phyloP scores from a whole-genome alignment of 345 rosid genomes.

The Pistacia atlantica region DNA sequence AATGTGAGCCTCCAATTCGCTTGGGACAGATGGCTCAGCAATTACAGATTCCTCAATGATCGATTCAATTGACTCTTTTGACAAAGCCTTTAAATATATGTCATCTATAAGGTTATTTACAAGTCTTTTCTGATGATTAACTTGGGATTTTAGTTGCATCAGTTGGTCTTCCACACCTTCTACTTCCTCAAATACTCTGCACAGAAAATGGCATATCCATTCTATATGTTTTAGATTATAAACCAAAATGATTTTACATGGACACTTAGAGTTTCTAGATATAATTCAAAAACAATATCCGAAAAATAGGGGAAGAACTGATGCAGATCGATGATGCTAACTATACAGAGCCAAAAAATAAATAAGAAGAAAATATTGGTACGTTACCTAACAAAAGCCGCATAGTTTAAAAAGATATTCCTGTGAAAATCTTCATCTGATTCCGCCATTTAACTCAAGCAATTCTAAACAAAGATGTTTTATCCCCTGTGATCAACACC shows the following conservation, averaged over 20 bases:
- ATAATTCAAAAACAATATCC: neutral
- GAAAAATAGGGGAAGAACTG: neutral
- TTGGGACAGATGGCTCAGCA: conserved; percentile 27
- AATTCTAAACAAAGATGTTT: conserved; percentile 58
- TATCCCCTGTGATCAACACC: conserved; percentile 44
- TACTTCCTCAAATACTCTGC: conserved; percentile 56
- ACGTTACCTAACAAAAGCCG: conserved; percentile 51
- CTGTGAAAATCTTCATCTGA: conserved; percentile 61
- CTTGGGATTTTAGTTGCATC: conserved; percentile 46
- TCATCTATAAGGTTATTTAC: conserved; percentile 46
- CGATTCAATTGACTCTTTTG: conserved; percentile 37
- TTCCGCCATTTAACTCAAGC: conserved; percentile 52
- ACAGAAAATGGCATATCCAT: neutral
- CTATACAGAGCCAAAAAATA: neutral
- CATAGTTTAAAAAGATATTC: conserved; percentile 43
- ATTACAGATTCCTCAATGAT: conserved; percentile 25
- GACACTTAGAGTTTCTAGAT: neutral
- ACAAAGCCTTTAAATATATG: conserved; percentile 27
- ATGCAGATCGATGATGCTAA: neutral
- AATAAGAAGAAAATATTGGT: too few species aligned
- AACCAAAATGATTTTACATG: neutral
- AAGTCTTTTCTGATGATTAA: conserved; percentile 42
- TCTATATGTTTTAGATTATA: neutral
- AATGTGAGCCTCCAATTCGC: conserved; percentile 36
- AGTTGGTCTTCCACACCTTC: conserved; percentile 43